These are phyloP conservation scores for Pittosporum tobira DNA, from an alignment of 129 eudicot species.

Conservation along the genomic window DNA sequence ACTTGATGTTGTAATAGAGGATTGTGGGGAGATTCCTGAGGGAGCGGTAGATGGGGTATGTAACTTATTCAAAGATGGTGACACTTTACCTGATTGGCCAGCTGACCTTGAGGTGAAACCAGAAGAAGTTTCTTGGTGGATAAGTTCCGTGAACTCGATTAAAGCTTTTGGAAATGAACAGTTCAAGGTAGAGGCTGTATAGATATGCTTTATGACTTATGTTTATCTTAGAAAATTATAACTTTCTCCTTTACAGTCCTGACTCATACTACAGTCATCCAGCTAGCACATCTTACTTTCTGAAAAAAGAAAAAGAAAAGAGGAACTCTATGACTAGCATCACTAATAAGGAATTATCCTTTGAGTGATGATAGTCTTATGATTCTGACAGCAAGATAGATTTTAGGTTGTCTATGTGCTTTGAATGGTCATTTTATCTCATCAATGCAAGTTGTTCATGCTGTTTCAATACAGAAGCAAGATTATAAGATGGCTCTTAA, in stretches of 20 bases:
- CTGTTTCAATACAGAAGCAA: slow-evolving; percentile 43
- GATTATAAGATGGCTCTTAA: slow-evolving; percentile 84
- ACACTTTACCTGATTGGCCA: slow-evolving; percentile 89
- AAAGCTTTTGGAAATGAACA: slow-evolving; percentile 71
- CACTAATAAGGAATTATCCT: no score
- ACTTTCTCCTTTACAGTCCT: background rate
- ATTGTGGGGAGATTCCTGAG: slow-evolving; percentile 90
- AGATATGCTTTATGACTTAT: background rate
- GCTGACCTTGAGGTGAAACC: slow-evolving; percentile 67
- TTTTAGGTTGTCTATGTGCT: background rate
- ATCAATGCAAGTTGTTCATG: background rate
- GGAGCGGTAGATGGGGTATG: slow-evolving; percentile 80
- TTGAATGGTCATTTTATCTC: slow-evolving; percentile 9
- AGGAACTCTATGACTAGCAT: no score
- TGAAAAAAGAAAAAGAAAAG: no score
- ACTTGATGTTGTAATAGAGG: slow-evolving; percentile 55
- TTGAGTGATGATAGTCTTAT: background rate
- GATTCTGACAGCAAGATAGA: background rate
- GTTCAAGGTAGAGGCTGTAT: slow-evolving; percentile 52
- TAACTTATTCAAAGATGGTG: slow-evolving; percentile 88
- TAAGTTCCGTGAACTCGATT: slow-evolving; percentile 51
- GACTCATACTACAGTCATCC: background rate
- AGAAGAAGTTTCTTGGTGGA: slow-evolving; percentile 67
- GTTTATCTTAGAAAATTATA: background rate
- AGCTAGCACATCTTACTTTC: background rate